Base-by-base conservation (phyloP, 1,284 basidiomycete species). In the Sanghuangporus sanghuang region DNA sequence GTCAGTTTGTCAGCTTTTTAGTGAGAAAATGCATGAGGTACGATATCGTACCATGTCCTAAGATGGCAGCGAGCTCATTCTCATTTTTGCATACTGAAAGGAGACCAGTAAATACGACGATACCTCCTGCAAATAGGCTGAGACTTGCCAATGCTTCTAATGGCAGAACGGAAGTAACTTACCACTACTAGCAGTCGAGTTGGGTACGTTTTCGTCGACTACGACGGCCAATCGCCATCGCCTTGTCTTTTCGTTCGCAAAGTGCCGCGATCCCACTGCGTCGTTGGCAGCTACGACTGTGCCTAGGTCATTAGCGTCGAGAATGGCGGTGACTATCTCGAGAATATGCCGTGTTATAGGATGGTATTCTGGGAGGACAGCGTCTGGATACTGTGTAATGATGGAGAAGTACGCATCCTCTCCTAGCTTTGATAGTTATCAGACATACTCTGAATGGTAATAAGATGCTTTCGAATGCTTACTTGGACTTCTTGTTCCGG, bases 51-150 rank as follows among this genome's bases (percentile, higher is more conserved):
- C 93, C 93, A 73, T 98, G 95, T 1, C 92, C 86, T 1, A 98
- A 76, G 1, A 98, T 88, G 8, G 90, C 90, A 0, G 96, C 93
- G 0, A 98, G 76, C 0, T 93, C 95, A 66, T 90, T 83, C 67
- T 95, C 90, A 66, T 94, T 87, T 66, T 78, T 79, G 57, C 87
- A 89, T 6, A 96, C 77, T 0, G 92, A 93, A 7, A 98, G 74
- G 57, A 98, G 93, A 0, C 95, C 95, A 0, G 92, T 94, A 70
- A 94, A 96, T 2, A 98, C 92, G 58, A 96, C 85, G 66, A 97
- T 90, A 67, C 85, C 85, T 5, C 89, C 87, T 80, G 67, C 36
- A 2, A 56, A 61, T 9, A 3, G 2, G 3, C 27, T 21, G 68
- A 3, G 56, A 59, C 48, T 40, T 46, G 55, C 3, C 53, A 59